Evolutionary conservation across 805 yeast species (phyloP).

Genomic region (Zygoascus biomembranicola): DNA sequence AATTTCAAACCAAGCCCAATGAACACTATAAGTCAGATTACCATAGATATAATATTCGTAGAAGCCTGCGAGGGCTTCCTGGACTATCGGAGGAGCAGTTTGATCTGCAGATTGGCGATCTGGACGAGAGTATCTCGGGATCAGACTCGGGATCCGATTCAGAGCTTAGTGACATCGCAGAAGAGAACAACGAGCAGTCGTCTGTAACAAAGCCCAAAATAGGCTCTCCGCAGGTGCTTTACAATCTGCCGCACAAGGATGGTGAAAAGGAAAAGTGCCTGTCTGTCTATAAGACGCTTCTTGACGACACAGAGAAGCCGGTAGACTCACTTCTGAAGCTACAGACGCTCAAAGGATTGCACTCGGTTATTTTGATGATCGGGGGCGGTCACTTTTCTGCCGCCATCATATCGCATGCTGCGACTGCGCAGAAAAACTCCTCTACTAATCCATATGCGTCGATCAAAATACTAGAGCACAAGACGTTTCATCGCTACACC

Average conservation of each 20-base stretch:
- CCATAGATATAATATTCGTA: conserved; percentile 51
- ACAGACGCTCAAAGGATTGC: conserved; percentile 26
- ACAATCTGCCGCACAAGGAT: conserved; percentile 19
- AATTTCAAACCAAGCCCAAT: conserved; percentile 14
- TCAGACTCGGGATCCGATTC: conserved; percentile 26
- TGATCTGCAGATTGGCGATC: conserved; percentile 43
- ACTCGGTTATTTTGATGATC: conserved; percentile 79
- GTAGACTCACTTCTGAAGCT: conserved; percentile 35
- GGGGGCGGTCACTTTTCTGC: conserved; percentile 99
- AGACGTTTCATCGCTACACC: conserved; percentile 90
- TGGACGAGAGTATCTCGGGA: conserved; percentile 47
- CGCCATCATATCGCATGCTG: conserved; percentile 74
- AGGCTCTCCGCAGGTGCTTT: conserved; percentile 59
- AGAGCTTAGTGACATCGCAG: conserved; percentile 24
- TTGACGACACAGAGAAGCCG: conserved; percentile 42
- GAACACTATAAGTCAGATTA: conserved; percentile 51
- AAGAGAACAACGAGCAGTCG: conserved; percentile 27
- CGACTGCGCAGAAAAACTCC: conserved; percentile 38
- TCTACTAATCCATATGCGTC: conserved; percentile 47
- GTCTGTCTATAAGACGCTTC: conserved; percentile 60
- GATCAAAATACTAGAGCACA: conserved; percentile 49
- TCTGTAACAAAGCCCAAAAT: conserved; percentile 5
- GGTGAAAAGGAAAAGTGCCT: conserved; percentile 35
- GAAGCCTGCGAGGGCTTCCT: conserved; percentile 38
- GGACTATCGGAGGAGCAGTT: conserved; percentile 50